phyloP scores from a whole-genome alignment of 257 asterid species.

The Thymus mandschuricus region DNA sequence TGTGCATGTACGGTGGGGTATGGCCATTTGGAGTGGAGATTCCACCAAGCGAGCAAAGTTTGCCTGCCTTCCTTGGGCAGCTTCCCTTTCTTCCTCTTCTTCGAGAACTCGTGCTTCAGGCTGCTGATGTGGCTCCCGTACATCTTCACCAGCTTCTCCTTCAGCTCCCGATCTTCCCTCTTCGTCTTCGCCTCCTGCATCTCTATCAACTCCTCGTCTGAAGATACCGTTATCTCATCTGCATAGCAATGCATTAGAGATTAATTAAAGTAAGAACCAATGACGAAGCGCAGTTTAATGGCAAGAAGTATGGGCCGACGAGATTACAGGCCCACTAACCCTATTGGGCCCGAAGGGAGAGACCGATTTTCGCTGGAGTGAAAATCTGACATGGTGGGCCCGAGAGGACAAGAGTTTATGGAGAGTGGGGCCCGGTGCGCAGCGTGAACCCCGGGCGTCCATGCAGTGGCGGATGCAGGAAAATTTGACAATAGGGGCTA shows the following conservation, averaged over 20 bases:
- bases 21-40: slow-evolving; percentile 83
- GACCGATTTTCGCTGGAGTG: neutral
- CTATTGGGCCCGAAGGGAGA: slow-evolving; percentile 9
- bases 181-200: slow-evolving; percentile 41
- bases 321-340: slow-evolving; percentile 22
- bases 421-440: slow-evolving; percentile 38
- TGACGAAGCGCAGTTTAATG: too few species aligned
- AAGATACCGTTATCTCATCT: slow-evolving; percentile 55
- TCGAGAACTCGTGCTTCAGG: slow-evolving; percentile 68
- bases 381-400: too few species aligned
- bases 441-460: slow-evolving; percentile 93
- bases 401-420: slow-evolving; percentile 1
- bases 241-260: too few species aligned
- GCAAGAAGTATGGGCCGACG: too few species aligned
- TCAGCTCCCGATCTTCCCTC: slow-evolving; percentile 56
- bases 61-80: slow-evolving; percentile 79
- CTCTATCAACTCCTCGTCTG: slow-evolving; percentile 62
- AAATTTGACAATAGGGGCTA: too few species aligned
- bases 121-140: slow-evolving; percentile 70
- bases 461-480: too few species aligned
- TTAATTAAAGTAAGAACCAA: too few species aligned
- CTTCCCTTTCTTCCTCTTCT: slow-evolving; percentile 89
- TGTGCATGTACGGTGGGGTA: slow-evolving; percentile 86
- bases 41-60: slow-evolving; percentile 82
- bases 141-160: slow-evolving; percentile 57